These are phyloP conservation scores for Emmonsia crescens DNA, from an alignment of 2,329 filamentous ascomycete genomes.

Conservation along the genomic window DNA sequence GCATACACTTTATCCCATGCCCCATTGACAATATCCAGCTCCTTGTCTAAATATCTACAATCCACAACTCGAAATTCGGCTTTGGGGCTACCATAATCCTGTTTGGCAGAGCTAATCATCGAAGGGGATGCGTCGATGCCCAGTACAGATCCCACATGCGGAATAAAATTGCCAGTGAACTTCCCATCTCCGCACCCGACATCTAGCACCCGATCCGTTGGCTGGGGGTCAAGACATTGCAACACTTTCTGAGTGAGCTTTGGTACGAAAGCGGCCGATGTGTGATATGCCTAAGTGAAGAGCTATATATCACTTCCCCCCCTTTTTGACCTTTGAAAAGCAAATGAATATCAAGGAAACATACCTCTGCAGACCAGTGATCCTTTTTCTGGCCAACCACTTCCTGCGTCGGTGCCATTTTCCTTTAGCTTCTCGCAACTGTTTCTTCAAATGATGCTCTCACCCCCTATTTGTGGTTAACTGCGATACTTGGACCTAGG, in stretches of 20 bases:
- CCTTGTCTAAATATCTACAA: slow-evolving; percentile 23
- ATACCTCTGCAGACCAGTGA: slow-evolving; percentile 31
- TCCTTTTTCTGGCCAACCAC: slow-evolving; percentile 16
- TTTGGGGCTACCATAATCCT: slow-evolving; percentile 27
- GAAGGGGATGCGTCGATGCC: slow-evolving; percentile 49
- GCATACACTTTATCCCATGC: slow-evolving; percentile 42
- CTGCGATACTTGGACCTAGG: no score
- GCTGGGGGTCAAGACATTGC: slow-evolving; percentile 47
- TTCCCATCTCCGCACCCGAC: slow-evolving; percentile 56
- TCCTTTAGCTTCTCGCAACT: background rate
- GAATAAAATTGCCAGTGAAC: slow-evolving; percentile 45
- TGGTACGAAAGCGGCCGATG: slow-evolving; percentile 53
- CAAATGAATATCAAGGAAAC: background rate
- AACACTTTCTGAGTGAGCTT: slow-evolving; percentile 50
- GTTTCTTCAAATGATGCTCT: background rate
- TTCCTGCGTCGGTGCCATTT: background rate
- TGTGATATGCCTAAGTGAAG: slow-evolving; percentile 43
- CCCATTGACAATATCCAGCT: slow-evolving; percentile 17
- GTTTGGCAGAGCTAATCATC: slow-evolving; percentile 47
- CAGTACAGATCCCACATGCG: slow-evolving; percentile 40
- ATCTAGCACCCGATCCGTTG: slow-evolving; percentile 50
- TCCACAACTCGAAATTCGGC: slow-evolving; percentile 25
- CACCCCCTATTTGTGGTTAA: background rate
- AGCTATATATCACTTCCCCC: slow-evolving; percentile 7
- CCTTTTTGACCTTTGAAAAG: background rate